These are phyloP conservation scores for Penicillium italicum DNA, from an alignment of 2,329 filamentous ascomycete genomes.

Conservation along the genomic window DNA sequence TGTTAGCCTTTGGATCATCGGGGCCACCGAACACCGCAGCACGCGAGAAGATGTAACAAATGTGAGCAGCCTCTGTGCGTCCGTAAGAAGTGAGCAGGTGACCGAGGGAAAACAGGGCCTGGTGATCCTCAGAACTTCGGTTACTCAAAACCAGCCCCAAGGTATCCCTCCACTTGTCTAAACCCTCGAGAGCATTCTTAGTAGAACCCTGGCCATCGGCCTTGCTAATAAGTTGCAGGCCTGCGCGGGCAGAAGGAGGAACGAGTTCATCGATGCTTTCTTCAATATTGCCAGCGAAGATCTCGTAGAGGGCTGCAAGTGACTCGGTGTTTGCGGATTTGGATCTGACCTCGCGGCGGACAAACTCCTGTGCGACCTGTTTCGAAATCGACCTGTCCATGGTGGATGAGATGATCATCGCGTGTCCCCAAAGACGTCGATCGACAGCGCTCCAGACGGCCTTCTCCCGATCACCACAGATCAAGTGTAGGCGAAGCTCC, in stretches of 20 bases:
- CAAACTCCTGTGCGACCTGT: slow-evolving; percentile 90
- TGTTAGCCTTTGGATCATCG: slow-evolving; percentile 73
- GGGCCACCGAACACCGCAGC: slow-evolving; percentile 71
- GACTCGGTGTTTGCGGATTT: slow-evolving; percentile 77
- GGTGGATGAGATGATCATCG: slow-evolving; percentile 83
- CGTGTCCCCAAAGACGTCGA: slow-evolving; percentile 92
- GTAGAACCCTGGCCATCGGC: slow-evolving; percentile 57
- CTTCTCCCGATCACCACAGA: slow-evolving; percentile 80
- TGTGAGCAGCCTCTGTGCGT: slow-evolving; percentile 84
- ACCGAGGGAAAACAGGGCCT: slow-evolving; percentile 75
- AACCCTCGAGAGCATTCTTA: slow-evolving; percentile 73
- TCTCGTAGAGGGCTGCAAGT: slow-evolving; percentile 84
- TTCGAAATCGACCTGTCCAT: slow-evolving; percentile 74
- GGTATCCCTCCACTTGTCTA: slow-evolving; percentile 94
- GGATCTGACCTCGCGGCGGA: slow-evolving; percentile 88
- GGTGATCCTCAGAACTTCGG: slow-evolving; percentile 72
- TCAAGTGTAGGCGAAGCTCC: slow-evolving; percentile 67
- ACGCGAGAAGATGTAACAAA: slow-evolving; percentile 86
- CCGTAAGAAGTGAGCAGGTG: slow-evolving; percentile 80
- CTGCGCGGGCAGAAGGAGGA: slow-evolving; percentile 84
- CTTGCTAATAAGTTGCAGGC: slow-evolving; percentile 83
- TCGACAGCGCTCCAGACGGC: slow-evolving; percentile 93
- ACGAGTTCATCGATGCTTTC: slow-evolving; percentile 96
- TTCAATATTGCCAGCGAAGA: slow-evolving; percentile 88
- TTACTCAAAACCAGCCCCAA: slow-evolving; percentile 83